These are phyloP conservation scores for Nematodospora valgi DNA, from an alignment of 805 yeast genomes.

Conservation along the genomic window DNA sequence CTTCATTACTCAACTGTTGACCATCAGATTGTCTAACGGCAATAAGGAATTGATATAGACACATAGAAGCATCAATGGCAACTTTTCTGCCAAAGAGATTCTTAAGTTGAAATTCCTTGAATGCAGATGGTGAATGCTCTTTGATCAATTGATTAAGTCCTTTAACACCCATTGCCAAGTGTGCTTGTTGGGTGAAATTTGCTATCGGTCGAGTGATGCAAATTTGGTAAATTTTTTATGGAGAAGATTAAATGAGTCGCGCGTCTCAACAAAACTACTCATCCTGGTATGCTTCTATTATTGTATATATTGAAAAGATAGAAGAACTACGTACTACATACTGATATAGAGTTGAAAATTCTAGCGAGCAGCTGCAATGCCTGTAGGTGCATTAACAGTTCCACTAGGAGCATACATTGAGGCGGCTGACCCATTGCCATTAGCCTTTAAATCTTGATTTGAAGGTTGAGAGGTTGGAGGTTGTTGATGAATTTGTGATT, in stretches of 20 bases:
- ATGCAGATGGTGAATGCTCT: conserved; percentile 86
- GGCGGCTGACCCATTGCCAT: background rate
- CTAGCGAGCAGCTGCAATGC: background rate
- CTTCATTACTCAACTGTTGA: conserved; percentile 80
- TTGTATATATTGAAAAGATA: background rate
- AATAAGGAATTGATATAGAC: conserved; percentile 89
- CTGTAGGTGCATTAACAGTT: background rate
- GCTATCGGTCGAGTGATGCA: background rate
- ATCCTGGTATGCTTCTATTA: no score
- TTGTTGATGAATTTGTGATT: conserved; percentile 7
- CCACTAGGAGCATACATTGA: background rate
- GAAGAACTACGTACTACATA: background rate
- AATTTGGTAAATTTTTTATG: background rate
- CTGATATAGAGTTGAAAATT: no score
- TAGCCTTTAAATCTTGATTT: conserved; percentile 1
- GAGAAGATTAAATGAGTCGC: background rate
- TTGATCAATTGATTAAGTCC: conserved; percentile 84
- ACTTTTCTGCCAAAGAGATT: conserved; percentile 89
- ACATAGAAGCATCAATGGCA: conserved; percentile 98
- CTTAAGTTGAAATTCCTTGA: conserved; percentile 76
- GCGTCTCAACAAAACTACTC: no score
- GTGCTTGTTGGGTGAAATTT: no score
- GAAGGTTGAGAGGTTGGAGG: conserved; percentile 5
- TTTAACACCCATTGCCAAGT: conserved; percentile 19
- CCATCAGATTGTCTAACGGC: conserved; percentile 98